These are phyloP conservation scores for Lasiosphaeriaceae sp. DNA, from an alignment of 495 filamentous ascomycete species.

Conservation along the genomic window DNA sequence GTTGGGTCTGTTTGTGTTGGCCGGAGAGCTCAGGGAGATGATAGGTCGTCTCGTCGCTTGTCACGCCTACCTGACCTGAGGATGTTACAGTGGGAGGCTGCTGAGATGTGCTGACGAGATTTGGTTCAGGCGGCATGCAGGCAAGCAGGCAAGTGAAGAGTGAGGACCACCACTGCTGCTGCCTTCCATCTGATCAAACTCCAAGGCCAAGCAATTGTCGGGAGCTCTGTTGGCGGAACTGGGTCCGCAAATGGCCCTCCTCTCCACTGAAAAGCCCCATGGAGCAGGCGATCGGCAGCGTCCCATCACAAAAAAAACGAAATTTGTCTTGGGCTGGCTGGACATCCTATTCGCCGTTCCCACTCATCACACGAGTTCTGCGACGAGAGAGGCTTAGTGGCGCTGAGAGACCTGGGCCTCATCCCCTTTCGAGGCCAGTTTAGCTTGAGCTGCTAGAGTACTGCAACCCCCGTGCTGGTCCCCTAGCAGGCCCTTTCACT, in stretches of 20 bases:
- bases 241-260: neutral
- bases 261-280: neutral
- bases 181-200: neutral
- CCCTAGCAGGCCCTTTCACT: slow-evolving; percentile 5
- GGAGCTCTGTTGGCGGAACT: neutral
- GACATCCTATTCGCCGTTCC: slow-evolving; percentile 25
- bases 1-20: no score
- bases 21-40: no score
- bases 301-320: slow-evolving; percentile 29
- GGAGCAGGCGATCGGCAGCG: slow-evolving; percentile 23
- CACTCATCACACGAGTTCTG: slow-evolving; percentile 22
- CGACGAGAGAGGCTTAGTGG: slow-evolving; percentile 19
- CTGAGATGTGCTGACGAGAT: neutral
- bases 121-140: neutral
- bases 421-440: slow-evolving; percentile 15
- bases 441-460: neutral
- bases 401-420: slow-evolving; percentile 4
- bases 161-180: neutral
- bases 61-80: no score
- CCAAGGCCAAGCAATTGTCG: neutral
- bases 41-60: no score
- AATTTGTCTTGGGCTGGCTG: slow-evolving; percentile 23
- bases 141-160: neutral
- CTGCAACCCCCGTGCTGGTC: neutral
- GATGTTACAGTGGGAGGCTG: neutral